Evolutionary conservation across 345 rosid genomes (phyloP).

Genomic region (Eucalyptus cladocalyx): DNA sequence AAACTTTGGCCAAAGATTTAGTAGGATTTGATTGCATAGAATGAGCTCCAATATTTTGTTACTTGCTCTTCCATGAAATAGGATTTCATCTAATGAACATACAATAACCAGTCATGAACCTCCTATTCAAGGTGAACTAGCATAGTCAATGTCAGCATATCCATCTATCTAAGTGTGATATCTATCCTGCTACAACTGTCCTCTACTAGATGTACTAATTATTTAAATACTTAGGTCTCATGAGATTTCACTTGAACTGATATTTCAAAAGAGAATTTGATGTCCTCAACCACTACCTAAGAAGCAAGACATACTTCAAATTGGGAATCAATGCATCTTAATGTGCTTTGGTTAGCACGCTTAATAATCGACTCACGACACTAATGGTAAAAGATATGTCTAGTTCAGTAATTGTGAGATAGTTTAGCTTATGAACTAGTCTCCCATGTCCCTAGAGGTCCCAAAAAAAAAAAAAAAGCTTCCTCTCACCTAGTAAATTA

Average conservation of each 20-base stretch:
- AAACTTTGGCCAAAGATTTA: background rate
- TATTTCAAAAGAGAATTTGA: no score
- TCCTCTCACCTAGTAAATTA: background rate
- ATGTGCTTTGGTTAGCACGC: rapidly evolving
- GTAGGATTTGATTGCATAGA: background rate
- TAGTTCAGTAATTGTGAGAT: background rate
- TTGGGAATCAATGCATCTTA: background rate
- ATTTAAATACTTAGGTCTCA: no score
- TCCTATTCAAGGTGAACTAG: background rate
- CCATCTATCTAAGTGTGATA: background rate
- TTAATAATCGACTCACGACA: background rate
- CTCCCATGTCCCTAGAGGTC: background rate
- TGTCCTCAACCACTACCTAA: no score
- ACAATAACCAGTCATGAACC: background rate
- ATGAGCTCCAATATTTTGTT: background rate
- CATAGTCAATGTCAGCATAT: rapidly evolving
- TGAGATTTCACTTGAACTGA: no score
- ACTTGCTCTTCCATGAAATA: background rate
- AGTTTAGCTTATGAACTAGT: background rate
- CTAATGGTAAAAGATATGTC: background rate
- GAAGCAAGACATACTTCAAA: background rate
- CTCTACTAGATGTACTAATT: rapidly evolving
- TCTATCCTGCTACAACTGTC: rapidly evolving
- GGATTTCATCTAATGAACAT: background rate
- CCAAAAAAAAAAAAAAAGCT: background rate